Evolutionary conservation across 257 asterid genomes (phyloP).

Genomic region (Solanum sitiens): DNA sequence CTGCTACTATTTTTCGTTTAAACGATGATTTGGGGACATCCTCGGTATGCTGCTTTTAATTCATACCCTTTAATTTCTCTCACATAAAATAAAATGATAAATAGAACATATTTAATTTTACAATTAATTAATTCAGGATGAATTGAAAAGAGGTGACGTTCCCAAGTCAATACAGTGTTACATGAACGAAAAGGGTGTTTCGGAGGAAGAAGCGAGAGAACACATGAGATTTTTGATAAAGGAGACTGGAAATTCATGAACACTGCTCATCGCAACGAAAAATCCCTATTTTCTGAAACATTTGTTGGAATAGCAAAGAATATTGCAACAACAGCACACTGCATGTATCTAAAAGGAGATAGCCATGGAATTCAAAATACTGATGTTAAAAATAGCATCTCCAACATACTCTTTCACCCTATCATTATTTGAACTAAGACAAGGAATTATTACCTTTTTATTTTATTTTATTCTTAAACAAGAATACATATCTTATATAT

Average conservation of each 20-base stretch:
- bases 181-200: background rate
- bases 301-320: background rate
- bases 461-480: too few species aligned
- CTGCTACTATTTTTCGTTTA: slow-evolving; percentile 24
- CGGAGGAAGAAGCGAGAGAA: background rate
- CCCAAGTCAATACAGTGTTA: background rate
- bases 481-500: too few species aligned
- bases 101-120: background rate
- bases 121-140: background rate
- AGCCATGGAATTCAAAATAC: background rate
- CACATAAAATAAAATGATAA: too few species aligned
- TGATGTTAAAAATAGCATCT: background rate
- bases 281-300: background rate
- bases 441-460: too few species aligned
- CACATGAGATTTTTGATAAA: background rate
- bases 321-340: background rate
- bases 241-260: background rate
- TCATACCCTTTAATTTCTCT: too few species aligned
- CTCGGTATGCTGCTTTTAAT: slow-evolving; percentile 15
- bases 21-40: slow-evolving; percentile 45
- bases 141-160: background rate
- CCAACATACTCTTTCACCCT: background rate
- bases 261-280: background rate
- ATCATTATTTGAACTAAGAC: too few species aligned
- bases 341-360: background rate